Evolutionary conservation across 768 basidiomycete species (phyloP).

Genomic region (Amanita polypyramis): DNA sequence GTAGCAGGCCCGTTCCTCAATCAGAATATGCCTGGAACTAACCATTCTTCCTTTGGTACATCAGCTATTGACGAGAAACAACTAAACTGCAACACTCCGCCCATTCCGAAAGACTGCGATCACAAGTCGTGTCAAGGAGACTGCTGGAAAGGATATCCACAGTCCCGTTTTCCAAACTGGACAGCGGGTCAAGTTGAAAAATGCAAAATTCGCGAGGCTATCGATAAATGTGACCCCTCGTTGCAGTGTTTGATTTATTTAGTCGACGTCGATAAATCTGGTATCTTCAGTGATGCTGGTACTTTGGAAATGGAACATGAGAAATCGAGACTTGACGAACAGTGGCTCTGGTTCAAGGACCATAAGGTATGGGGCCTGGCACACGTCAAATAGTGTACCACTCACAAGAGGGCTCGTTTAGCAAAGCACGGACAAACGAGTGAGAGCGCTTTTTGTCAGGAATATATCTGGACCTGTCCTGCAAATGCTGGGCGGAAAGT

Average conservation of each 20-base stretch:
- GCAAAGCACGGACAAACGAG: slow-evolving; percentile 25
- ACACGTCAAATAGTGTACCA: neutral
- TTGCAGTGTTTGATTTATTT: slow-evolving; percentile 23
- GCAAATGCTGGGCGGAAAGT: slow-evolving; percentile 54
- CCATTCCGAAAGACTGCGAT: slow-evolving; percentile 26
- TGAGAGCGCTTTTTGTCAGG: slow-evolving; percentile 42
- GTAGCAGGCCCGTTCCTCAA: neutral
- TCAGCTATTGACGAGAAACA: slow-evolving; percentile 23
- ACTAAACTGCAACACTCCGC: slow-evolving; percentile 22
- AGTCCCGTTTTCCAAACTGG: slow-evolving; percentile 48
- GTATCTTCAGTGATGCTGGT: slow-evolving; percentile 22
- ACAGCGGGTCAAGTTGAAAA: slow-evolving; percentile 31
- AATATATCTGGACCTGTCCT: slow-evolving; percentile 41
- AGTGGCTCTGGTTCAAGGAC: slow-evolving; percentile 29
- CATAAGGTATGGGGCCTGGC: slow-evolving; percentile 20
- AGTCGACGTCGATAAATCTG: slow-evolving; percentile 29
- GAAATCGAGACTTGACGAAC: slow-evolving; percentile 15
- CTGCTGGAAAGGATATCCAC: slow-evolving; percentile 33
- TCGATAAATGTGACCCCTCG: slow-evolving; percentile 20
- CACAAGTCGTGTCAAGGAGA: slow-evolving; percentile 23
- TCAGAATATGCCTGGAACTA: neutral
- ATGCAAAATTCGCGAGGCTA: slow-evolving; percentile 28
- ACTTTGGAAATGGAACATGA: slow-evolving; percentile 14
- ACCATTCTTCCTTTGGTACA: neutral
- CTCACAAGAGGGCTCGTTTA: neutral